Conservation (phyloP, 106 monocot genomes). For the Gastrodia elata region DNA sequence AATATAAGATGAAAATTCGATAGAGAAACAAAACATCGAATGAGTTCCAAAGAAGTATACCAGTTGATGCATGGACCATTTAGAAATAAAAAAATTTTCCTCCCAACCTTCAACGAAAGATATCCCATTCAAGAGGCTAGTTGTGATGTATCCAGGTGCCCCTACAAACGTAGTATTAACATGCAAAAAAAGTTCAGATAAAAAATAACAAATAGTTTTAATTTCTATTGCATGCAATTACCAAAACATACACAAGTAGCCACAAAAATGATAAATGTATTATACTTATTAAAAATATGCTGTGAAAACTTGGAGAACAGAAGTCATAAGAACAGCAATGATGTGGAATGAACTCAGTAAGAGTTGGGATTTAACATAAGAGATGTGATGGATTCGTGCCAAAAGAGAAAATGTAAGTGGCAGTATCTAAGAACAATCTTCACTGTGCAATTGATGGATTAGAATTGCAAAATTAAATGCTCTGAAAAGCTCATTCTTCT, state of each 20-base stretch:
- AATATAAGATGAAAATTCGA: not conserved
- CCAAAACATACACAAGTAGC: not conserved
- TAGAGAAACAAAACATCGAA: not conserved
- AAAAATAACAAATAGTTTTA: not conserved
- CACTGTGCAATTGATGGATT: not conserved
- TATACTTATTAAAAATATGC: not conserved
- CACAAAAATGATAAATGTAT: not conserved
- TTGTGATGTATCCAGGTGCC: constrained; percentile 92
- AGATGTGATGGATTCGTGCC: not conserved
- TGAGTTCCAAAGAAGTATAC: constrained; percentile 21
- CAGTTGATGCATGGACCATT: constrained; percentile 99
- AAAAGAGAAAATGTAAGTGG: not conserved
- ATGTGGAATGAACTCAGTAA: not conserved
- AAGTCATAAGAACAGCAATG: not conserved
- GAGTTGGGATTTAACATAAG: not conserved
- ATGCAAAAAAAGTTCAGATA: not conserved
- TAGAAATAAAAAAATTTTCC: constrained; percentile 84
- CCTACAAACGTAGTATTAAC: constrained; percentile 34
- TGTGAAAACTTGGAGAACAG: not conserved
- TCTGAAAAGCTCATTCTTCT: not conserved
- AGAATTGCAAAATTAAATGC: not conserved
- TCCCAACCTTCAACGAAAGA: constrained; percentile 97
- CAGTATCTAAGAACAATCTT: not conserved
- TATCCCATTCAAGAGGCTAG: constrained; percentile 73
- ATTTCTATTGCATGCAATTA: not conserved